phyloP scores from a whole-genome alignment of 805 yeast genomes.

The Dipodascopsis tothii region DNA sequence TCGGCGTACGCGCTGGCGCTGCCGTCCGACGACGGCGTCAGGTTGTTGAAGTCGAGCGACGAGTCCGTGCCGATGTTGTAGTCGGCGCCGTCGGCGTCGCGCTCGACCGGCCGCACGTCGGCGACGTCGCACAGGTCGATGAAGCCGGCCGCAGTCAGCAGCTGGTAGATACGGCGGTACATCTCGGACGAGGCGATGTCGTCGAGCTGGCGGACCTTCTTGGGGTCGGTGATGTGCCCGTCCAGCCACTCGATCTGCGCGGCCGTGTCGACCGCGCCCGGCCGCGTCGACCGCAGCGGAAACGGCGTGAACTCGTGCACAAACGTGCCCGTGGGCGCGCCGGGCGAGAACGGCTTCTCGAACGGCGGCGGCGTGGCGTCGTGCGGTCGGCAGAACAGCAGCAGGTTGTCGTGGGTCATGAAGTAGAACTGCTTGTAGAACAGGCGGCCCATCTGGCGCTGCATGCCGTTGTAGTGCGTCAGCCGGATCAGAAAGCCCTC shows the following conservation, averaged over 20 bases:
- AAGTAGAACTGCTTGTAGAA: conserved; percentile 55
- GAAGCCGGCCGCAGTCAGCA: conserved; percentile 52
- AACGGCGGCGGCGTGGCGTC: conserved; percentile 51
- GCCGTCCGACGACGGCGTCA: conserved; percentile 7
- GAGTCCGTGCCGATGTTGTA: conserved; percentile 4
- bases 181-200: conserved; percentile 54
- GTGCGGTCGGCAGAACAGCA: conserved; percentile 50
- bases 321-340: conserved; percentile 9
- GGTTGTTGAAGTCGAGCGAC: not conserved
- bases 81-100: conserved; percentile 18
- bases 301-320: conserved; percentile 48
- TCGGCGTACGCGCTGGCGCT: conserved; percentile 10
- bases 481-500: conserved; percentile 73
- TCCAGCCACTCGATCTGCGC: conserved; percentile 59
- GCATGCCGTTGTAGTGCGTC: conserved; percentile 44
- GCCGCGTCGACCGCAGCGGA: conserved; percentile 44
- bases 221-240: conserved; percentile 30
- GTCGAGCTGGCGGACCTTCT: conserved; percentile 47
- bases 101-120: conserved; percentile 26
- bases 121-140: conserved; percentile 43
- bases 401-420: conserved; percentile 51
- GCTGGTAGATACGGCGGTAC: conserved; percentile 50
- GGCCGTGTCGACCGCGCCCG: no score
- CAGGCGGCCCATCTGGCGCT: conserved; percentile 33
- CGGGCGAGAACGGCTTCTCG: conserved; percentile 18